A percentile compares a stretch with the other conserved stretches of the same genome.
Conservation (phyloP, 2,329 filamentous ascomycete genomes). For the Microsporum ferrugineum region DNA sequence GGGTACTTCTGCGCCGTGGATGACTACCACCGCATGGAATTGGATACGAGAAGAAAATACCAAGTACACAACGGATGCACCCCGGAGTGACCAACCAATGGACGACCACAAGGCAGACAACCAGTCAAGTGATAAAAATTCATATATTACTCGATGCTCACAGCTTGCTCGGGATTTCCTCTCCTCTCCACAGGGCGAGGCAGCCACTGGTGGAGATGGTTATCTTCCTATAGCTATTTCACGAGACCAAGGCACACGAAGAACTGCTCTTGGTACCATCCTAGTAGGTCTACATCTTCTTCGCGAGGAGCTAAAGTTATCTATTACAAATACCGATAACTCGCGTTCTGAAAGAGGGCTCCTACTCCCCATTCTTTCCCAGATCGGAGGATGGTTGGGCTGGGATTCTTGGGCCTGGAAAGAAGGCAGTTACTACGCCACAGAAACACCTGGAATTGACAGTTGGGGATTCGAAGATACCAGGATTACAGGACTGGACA, state of each 20-base stretch:
- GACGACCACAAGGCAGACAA: conserved; percentile 2
- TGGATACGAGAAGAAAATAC: conserved; percentile 55
- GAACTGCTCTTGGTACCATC: conserved; percentile 56
- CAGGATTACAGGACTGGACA: conserved; percentile 32
- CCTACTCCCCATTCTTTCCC: conserved; percentile 64
- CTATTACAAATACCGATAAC: conserved; percentile 46
- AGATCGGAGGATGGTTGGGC: conserved; percentile 70
- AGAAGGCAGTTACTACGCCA: conserved; percentile 44
- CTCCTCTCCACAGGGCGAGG: conserved; percentile 46
- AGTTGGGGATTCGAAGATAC: conserved; percentile 47
- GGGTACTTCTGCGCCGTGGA: conserved; percentile 34
- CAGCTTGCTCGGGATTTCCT: conserved; percentile 55
- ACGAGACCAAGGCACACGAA: conserved; percentile 45
- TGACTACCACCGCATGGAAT: conserved; percentile 55
- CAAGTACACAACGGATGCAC: conserved; percentile 17
- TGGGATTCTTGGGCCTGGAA: conserved; percentile 54
- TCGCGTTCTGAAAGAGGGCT: conserved; percentile 36
- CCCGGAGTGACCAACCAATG: conserved; percentile 17
- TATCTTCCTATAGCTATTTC: conserved; percentile 53
- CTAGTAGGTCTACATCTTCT: conserved; percentile 69
- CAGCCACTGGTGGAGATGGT: conserved; percentile 44
- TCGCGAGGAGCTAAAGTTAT: conserved; percentile 80
- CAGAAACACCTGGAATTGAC: conserved; percentile 47
- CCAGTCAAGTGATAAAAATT: conserved; percentile 22
- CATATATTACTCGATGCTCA: conserved; percentile 39